Percentiles rank a stretch among this genome's conserved stretches.
These are phyloP conservation scores for Lathyrus oleraceus DNA, from an alignment of 306 rosid genomes.

Conservation along the genomic window DNA sequence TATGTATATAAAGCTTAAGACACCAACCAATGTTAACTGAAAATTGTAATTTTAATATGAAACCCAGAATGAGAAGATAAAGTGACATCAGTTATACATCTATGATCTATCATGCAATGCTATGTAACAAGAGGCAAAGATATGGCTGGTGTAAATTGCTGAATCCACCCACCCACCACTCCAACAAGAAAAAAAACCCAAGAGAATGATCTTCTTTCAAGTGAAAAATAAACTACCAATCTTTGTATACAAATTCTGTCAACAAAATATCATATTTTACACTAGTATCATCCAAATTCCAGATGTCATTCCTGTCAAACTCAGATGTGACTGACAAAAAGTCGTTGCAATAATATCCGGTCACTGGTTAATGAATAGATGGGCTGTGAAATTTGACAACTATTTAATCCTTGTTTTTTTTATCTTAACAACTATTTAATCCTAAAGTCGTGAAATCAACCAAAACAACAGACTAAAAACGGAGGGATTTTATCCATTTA, in stretches of 20 bases:
- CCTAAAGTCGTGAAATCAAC: slow-evolving; percentile 11
- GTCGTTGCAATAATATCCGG: slow-evolving; percentile 2
- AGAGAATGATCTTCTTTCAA: not conserved
- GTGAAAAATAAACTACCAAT: not conserved
- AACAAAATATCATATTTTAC: slow-evolving; percentile 12
- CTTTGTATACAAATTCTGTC: slow-evolving; percentile 15
- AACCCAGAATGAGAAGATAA: not conserved
- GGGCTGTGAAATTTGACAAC: slow-evolving; percentile 15
- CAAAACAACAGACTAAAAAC: slow-evolving; percentile 1
- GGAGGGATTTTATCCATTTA: not conserved
- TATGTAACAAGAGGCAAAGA: slow-evolving; percentile 6
- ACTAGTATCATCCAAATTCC: not conserved
- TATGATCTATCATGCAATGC: not conserved
- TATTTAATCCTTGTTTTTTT: slow-evolving; percentile 5
- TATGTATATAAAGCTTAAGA: not conserved
- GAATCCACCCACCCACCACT: slow-evolving; percentile 10
- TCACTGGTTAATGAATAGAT: slow-evolving; percentile 16
- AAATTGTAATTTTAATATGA: not conserved
- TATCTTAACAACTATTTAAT: slow-evolving; percentile 2
- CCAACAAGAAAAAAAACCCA: not conserved
- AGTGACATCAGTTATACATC: not conserved
- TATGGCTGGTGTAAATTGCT: not conserved
- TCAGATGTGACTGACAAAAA: not conserved
- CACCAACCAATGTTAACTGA: not conserved
- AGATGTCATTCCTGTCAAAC: not conserved